Conservation (phyloP, 2,329 filamentous ascomycete genomes). For the Bipolaris oryzae region DNA sequence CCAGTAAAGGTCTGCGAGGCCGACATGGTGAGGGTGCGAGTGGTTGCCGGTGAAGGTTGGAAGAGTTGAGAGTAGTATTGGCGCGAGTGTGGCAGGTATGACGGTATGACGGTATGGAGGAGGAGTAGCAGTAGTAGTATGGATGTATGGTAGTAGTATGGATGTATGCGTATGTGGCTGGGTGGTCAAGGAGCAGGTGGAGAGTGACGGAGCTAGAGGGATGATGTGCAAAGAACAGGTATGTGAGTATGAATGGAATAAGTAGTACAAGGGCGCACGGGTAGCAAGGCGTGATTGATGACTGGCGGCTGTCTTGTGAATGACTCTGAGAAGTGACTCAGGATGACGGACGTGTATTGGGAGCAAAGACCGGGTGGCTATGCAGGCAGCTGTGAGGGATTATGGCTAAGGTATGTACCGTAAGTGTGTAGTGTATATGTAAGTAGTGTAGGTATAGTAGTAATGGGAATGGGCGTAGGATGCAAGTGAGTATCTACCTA, state of each 20-base stretch:
- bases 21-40: slow-evolving; percentile 46
- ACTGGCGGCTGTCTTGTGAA: slow-evolving; percentile 39
- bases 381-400: slow-evolving; percentile 27
- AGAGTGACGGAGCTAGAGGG: slow-evolving; percentile 13
- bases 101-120: background rate
- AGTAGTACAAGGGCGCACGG: slow-evolving; percentile 24
- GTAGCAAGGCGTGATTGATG: slow-evolving; percentile 39
- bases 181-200: slow-evolving; percentile 19
- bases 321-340: slow-evolving; percentile 47
- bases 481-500: too few species aligned
- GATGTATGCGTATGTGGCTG: slow-evolving; percentile 22
- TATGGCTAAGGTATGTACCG: slow-evolving; percentile 17
- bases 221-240: slow-evolving; percentile 21
- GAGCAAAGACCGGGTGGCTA: slow-evolving; percentile 35
- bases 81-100: background rate
- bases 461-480: background rate
- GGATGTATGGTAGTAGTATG: too few species aligned
- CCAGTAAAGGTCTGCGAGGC: slow-evolving; percentile 55
- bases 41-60: slow-evolving; percentile 10
- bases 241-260: background rate
- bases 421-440: slow-evolving; percentile 16
- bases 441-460: too few species aligned
- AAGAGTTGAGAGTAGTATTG: background rate
- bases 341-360: slow-evolving; percentile 26
- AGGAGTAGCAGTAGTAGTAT: too few species aligned